Evolutionary conservation across 495 filamentous ascomycete genomes (phyloP), one percentile per base, ranked within the genome.

Genomic region (Pyronema domesticum): DNA sequence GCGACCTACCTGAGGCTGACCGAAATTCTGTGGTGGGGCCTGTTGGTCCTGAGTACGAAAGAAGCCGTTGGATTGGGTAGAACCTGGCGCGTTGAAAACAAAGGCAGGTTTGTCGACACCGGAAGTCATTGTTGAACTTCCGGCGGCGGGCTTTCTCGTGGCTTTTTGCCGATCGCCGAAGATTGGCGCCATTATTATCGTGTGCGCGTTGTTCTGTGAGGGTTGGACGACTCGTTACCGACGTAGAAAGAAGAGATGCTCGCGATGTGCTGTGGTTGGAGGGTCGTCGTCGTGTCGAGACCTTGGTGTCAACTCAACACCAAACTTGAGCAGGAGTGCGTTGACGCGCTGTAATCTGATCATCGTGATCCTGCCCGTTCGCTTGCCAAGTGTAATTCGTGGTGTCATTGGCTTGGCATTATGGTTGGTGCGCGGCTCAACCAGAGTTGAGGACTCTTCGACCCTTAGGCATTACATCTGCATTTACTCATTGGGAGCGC

Each of bases 1-100:
- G 55, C 33, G 39, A 55, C 60, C 54, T 64, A 64, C 61, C 61
- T 57, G 59, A 37, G 53, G 59, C 19, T 55, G 58, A 55, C n/a
- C n/a, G n/a, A n/a, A n/a, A 5, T 42, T 23, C 58, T 62, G 59
- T 47, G 55, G 54, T 48, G 33, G 47, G 43, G 53, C 45, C 52
- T 54, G 49, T 34, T 60, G 46, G 57, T 52, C 43, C 46, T 54
- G 53, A 34, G 33, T 53, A 11, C 47, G 15, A 40, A 59, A 55
- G 55, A 60, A 60, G 50, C 56, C 44, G 57, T 51, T 64, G 40
- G 39, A 48, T 34, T 46, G 42, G 36, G 50, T 50, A 33, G 61
- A 51, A 50, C 58, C 60, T 42, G 53, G 60, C 55, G 53, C 58
- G 46, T 54, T 60, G 60, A 64, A 57, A 10, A 50, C 54, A 51